Conservation (phyloP, 1,284 basidiomycete genomes). For the Earliella scabrosa region DNA sequence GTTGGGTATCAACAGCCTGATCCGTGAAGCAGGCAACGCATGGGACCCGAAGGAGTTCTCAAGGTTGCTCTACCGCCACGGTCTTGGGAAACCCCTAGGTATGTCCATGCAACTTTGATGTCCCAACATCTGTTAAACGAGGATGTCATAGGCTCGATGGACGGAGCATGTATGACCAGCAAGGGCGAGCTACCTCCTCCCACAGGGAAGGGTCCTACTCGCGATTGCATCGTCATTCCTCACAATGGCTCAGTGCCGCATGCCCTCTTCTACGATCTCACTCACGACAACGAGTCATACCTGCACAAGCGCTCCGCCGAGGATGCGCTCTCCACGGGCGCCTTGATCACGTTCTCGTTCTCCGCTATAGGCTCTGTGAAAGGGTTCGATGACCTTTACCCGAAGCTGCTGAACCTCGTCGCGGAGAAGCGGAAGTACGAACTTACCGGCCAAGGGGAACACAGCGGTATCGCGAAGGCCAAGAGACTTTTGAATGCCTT, state of each 20-base stretch:
- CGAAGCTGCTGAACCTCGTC: conserved; percentile 87
- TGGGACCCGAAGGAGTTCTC: conserved; percentile 88
- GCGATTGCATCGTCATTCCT: conserved; percentile 76
- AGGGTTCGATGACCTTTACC: conserved; percentile 96
- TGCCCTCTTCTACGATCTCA: conserved; percentile 91
- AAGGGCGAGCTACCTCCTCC: conserved; percentile 77
- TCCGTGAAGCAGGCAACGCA: conserved; percentile 91
- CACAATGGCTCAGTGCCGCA: conserved; percentile 88
- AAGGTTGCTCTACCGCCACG: conserved; percentile 83
- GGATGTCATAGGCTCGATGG: conserved; percentile 78
- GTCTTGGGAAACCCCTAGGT: conserved; percentile 91
- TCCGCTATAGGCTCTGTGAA: conserved; percentile 91
- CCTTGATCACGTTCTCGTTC: conserved; percentile 85
- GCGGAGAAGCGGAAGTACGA: conserved; percentile 83
- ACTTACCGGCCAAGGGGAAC: conserved; percentile 51
- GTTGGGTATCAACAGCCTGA: conserved; percentile 89
- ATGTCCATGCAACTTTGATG: conserved; percentile 26
- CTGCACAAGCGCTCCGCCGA: conserved; percentile 89
- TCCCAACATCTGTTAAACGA: neutral
- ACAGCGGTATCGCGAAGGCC: conserved; percentile 76
- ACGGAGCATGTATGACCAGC: conserved; percentile 79
- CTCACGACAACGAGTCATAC: conserved; percentile 95
- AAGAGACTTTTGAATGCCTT: conserved; percentile 88
- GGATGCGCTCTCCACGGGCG: conserved; percentile 91
- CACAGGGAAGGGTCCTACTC: conserved; percentile 77